A percentile compares a stretch with the other conserved stretches of the same genome.
Evolutionary conservation across 73 alveolate genomes (phyloP).

Genomic region (Loxodes magnus): DNA sequence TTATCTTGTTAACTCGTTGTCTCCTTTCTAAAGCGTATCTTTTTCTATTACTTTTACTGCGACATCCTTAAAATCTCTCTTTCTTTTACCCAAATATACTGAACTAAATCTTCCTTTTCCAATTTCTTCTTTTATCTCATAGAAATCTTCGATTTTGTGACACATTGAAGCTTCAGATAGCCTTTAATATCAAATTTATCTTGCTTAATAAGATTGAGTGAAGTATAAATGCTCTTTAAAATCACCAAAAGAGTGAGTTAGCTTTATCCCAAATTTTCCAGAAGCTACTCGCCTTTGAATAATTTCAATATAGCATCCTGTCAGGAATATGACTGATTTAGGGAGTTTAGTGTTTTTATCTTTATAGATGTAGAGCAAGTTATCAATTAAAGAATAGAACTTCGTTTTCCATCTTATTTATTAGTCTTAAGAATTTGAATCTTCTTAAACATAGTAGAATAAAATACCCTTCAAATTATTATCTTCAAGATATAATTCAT

Average conservation of each 20-base stretch:
- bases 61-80: neutral
- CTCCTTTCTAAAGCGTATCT: neutral
- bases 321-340: slow-evolving; percentile 4
- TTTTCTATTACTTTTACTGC: slow-evolving; percentile 6
- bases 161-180: neutral
- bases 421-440: too few species aligned
- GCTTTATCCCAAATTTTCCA: neutral
- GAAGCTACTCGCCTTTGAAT: neutral
- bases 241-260: neutral
- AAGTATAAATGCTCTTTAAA: too few species aligned
- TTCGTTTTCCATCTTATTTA: too few species aligned
- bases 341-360: too few species aligned
- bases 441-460: too few species aligned
- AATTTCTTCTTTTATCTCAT: neutral
- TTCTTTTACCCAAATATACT: neutral
- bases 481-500: too few species aligned
- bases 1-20: slow-evolving; percentile 1
- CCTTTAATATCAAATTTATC: neutral
- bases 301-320: slow-evolving; percentile 4
- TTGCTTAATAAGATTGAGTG: too few species aligned
- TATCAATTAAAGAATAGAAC: too few species aligned
- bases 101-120: slow-evolving; percentile 5
- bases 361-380: too few species aligned
- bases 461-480: too few species aligned
- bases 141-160: slow-evolving; percentile 4